Percentiles rank a stretch among this genome's conserved stretches.
Conservation (phyloP, 495 filamentous ascomycete species). For the Talaromyces stipitatus region DNA sequence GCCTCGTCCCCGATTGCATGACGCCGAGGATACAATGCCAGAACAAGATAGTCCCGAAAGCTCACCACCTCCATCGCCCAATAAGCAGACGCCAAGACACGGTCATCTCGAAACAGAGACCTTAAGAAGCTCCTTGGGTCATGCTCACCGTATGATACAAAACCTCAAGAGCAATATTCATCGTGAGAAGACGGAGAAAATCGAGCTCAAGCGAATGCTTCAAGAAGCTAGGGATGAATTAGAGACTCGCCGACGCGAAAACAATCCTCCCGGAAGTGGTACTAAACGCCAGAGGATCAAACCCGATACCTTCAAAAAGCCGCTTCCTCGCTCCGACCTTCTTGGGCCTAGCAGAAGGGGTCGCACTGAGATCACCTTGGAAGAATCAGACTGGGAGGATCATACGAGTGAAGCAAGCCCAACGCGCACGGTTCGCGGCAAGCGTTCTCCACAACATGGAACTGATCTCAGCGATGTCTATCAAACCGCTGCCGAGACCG, state of each 20-base stretch:
- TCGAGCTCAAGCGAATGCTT: slow-evolving; percentile 89
- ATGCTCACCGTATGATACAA: slow-evolving; percentile 94
- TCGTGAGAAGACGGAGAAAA: slow-evolving; percentile 95
- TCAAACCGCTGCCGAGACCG: slow-evolving; percentile 78
- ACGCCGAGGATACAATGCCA: slow-evolving; percentile 55
- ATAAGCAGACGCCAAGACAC: slow-evolving; percentile 85
- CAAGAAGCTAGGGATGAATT: slow-evolving; percentile 94
- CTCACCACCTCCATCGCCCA: slow-evolving; percentile 82
- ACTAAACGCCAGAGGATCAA: slow-evolving; percentile 66
- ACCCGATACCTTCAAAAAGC: slow-evolving; percentile 67
- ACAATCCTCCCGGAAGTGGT: slow-evolving; percentile 28
- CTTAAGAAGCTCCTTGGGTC: slow-evolving; percentile 82
- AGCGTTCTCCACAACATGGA: slow-evolving; percentile 16
- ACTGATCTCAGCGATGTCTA: slow-evolving; percentile 58
- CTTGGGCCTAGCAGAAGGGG: slow-evolving; percentile 71
- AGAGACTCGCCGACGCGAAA: slow-evolving; percentile 63
- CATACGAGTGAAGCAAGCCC: slow-evolving; percentile 48
- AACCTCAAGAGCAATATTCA: slow-evolving; percentile 90
- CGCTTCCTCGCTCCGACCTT: slow-evolving; percentile 54
- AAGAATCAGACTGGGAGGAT: slow-evolving; percentile 90
- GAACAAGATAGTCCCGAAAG: slow-evolving; percentile 76
- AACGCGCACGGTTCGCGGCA: slow-evolving; percentile 20
- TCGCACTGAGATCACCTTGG: slow-evolving; percentile 64
- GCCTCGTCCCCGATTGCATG: slow-evolving; percentile 46
- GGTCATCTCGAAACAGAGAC: slow-evolving; percentile 89